phyloP scores from a whole-genome alignment of 129 eudicot species.

The Flaveria trinervia region DNA sequence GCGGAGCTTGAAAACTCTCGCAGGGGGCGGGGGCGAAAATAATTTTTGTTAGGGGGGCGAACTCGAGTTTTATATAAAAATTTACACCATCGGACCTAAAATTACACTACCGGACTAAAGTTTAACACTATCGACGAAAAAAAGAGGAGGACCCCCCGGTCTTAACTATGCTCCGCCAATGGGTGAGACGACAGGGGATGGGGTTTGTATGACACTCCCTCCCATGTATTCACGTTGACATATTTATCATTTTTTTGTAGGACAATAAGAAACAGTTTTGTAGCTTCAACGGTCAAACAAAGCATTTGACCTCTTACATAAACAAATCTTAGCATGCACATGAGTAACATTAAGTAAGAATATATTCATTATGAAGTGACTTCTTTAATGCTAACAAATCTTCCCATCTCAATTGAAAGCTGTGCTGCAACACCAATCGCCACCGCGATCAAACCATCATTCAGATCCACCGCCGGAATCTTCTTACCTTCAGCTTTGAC shows the following conservation, averaged over 20 bases:
- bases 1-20: too few relatives aligned
- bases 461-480: constrained; percentile 67
- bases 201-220: too few relatives aligned
- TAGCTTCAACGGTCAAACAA: constrained; percentile 19
- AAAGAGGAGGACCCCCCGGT: too few relatives aligned
- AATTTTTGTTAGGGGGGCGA: too few relatives aligned
- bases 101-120: too few relatives aligned
- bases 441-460: constrained; percentile 92
- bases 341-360: not conserved
- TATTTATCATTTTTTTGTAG: not conserved
- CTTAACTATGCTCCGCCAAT: too few relatives aligned
- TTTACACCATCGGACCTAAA: too few relatives aligned
- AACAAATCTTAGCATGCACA: constrained; percentile 11
- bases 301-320: constrained; percentile 12
- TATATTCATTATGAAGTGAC: constrained; percentile 36
- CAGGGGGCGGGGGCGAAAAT: too few relatives aligned
- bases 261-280: not conserved
- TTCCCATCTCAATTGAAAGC: constrained; percentile 74
- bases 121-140: too few relatives aligned
- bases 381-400: constrained; percentile 83
- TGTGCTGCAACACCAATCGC: constrained; percentile 99
- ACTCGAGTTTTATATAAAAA: too few relatives aligned
- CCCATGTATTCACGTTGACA: too few relatives aligned
- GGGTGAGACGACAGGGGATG: too few relatives aligned
- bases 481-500: constrained; percentile 58